Percentiles rank a stretch among this genome's conserved stretches.
Evolutionary conservation across 1,139 yeast species (phyloP).

Genomic region (Lodderomyces oxycetoniae): DNA sequence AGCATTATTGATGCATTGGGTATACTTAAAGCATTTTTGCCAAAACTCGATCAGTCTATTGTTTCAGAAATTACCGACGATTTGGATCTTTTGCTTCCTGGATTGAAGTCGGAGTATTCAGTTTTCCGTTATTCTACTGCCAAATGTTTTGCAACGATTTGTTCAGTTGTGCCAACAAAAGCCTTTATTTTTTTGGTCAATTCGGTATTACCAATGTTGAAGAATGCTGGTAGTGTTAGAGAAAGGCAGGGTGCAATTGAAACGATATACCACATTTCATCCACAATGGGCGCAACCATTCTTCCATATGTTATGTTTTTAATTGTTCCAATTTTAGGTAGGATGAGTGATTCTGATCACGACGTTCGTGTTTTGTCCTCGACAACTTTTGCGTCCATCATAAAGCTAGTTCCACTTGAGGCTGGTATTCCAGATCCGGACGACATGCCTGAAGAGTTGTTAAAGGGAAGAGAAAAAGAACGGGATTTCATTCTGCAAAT

Average conservation of each 20-base stretch:
- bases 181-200: slow-evolving; percentile 82
- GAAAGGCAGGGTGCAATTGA: slow-evolving; percentile 95
- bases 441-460: slow-evolving; percentile 79
- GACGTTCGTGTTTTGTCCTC: slow-evolving; percentile 91
- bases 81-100: slow-evolving; percentile 51
- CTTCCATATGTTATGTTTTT: slow-evolving; percentile 92
- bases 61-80: slow-evolving; percentile 45
- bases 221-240: slow-evolving; percentile 68
- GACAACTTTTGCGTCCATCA: slow-evolving; percentile 93
- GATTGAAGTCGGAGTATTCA: slow-evolving; percentile 64
- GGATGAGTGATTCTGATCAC: slow-evolving; percentile 94
- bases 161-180: slow-evolving; percentile 65
- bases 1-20: slow-evolving; percentile 83
- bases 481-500: slow-evolving; percentile 93
- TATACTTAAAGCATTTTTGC: slow-evolving; percentile 68
- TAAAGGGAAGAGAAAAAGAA: slow-evolving; percentile 88
- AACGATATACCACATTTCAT: slow-evolving; percentile 78
- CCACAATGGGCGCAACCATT: slow-evolving; percentile 82
- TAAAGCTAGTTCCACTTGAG: slow-evolving; percentile 92
- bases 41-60: slow-evolving; percentile 50
- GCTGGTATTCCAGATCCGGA: slow-evolving; percentile 97
- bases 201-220: slow-evolving; percentile 71
- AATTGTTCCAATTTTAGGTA: slow-evolving; percentile 92
- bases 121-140: slow-evolving; percentile 90
- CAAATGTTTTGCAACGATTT: slow-evolving; percentile 78